Evolutionary conservation across 176 grass and related monocot genomes (phyloP), one percentile per base, ranked within the genome.

Genomic region (Aegilops sharonensis): DNA sequence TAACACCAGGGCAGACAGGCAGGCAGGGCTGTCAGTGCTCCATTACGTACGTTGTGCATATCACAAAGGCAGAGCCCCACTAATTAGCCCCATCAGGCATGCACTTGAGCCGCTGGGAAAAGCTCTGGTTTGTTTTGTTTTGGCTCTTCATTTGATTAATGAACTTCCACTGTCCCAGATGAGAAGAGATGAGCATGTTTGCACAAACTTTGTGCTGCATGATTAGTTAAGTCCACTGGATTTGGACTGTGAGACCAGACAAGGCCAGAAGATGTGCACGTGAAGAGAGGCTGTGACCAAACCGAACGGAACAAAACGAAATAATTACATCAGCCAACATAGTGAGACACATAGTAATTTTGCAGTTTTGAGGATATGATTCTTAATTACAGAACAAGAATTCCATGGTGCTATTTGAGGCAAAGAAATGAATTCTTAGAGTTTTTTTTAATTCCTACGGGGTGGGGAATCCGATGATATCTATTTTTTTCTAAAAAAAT

Each of bases 71-170:
- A 75, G 72, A 75, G 13, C 69, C 60, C 83, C 88, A 85, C 88
- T 89, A 67, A 89, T 89, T 81, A 81, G 60, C 68, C 77, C 68
- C 83, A 89, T 84, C 78, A 67, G 76, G 57, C 13, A 15, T 5
- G 36, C 64, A 80, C 76, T 86, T 71, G 76, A 72, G 42, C 57
- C 54, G 31, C 54, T 72, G 2, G 15, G 56, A 85, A 89, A 89
- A 74, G 81, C 5, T 62, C 32, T 14, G 8, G 11, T 27, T 78
- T 78, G 45, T 34, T 18, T 27, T 1, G 68, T 72, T 75, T 25
- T 67, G 29, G 10, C 15, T 24, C 71, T 21, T 47, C 67, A 11
- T 77, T 79, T 64, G 52, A 79, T 71, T 20, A 9, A 59, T 25
- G 71, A 15, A 48, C 30, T 68, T 61, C 63, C 56, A 17, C 8